Base-by-base conservation (phyloP, 2,329 filamentous ascomycete species). In the Malbranchea zuffiana region DNA sequence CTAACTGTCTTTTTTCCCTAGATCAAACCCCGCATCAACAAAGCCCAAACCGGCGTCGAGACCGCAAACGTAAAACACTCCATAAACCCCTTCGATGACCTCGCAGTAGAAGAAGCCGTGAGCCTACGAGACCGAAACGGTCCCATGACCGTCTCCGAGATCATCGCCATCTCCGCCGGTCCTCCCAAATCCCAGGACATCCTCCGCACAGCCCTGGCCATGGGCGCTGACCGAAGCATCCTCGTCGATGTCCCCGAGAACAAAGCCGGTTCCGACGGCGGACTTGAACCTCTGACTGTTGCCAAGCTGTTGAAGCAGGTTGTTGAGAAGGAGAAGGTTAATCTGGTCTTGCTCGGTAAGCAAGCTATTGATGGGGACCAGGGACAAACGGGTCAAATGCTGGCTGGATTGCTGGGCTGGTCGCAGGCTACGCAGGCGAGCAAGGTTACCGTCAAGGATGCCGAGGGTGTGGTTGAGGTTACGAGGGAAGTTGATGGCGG, bases 71-170 rank as follows among this genome's bases (percentile, higher is more conserved):
- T 96, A 55, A 96, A 96, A 67, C 88, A 96, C 73, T 87, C 80
- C 59, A 88, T 98, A 76, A 98, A 96, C 72, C 90, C 90, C 13
- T 98, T 98, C 66, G 90, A 98, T 70, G 90, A 98, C 63, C 82
- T 98, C 55, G 92, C 86, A 28, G 78, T 98, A 61, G 90, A 98
- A 67, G 90, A 96, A 68, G 84, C 87, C 35, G 83, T 95, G 35
- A 85, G 84, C 26, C 81, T 98, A 57, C 87, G 90, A 61, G 88
- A 96, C 62, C 82, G 83, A 69, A 82, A 83, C 62, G 75, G 76
- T 12, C 72, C 77, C 12, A 69, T 74, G 46, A 79, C 80, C 52
- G 87, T 98, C 44, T 80, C 86, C 50, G 86, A 95, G 60, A 96
- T 98, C 56, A 78, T 90, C 58, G 82, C 84, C 51, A 77, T 96